phyloP scores from a whole-genome alignment of 345 rosid species.

The Lepidium sativum region DNA sequence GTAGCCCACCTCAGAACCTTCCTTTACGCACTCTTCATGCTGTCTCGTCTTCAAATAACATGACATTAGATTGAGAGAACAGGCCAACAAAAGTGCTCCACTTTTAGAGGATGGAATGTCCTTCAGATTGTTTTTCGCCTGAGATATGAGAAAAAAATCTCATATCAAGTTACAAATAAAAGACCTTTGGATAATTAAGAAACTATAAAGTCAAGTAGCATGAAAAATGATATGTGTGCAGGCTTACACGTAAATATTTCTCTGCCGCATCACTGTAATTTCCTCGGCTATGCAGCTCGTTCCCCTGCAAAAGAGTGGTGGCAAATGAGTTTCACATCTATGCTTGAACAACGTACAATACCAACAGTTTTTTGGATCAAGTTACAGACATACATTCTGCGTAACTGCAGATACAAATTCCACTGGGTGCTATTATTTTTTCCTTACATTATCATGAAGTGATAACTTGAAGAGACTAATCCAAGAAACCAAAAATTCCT shows the following conservation, averaged over 20 bases:
- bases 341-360: not conserved
- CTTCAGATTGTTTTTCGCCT: slow-evolving; percentile 85
- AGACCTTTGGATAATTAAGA: not conserved
- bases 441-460: not conserved
- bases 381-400: not conserved
- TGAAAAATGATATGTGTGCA: slow-evolving; percentile 3
- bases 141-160: not conserved
- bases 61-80: slow-evolving; percentile 94
- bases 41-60: slow-evolving; percentile 82
- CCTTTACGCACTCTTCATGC: slow-evolving; percentile 60
- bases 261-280: slow-evolving; percentile 55
- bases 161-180: not conserved
- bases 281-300: slow-evolving; percentile 78
- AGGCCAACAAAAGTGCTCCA: slow-evolving; percentile 53
- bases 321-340: not conserved
- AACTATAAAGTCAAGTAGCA: not conserved
- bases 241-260: slow-evolving; percentile 78
- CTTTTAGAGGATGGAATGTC: slow-evolving; percentile 58
- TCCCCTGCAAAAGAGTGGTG: slow-evolving; percentile 48
- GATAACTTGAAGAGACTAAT: not conserved
- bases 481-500: not conserved
- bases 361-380: not conserved
- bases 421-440: not conserved
- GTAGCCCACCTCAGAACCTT: slow-evolving; percentile 77
- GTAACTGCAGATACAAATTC: not conserved